Evolutionary conservation across 495 filamentous ascomycete species (phyloP), one percentile per base, ranked within the genome.

Genomic region (Pseudoneurospora amorphoporcata): DNA sequence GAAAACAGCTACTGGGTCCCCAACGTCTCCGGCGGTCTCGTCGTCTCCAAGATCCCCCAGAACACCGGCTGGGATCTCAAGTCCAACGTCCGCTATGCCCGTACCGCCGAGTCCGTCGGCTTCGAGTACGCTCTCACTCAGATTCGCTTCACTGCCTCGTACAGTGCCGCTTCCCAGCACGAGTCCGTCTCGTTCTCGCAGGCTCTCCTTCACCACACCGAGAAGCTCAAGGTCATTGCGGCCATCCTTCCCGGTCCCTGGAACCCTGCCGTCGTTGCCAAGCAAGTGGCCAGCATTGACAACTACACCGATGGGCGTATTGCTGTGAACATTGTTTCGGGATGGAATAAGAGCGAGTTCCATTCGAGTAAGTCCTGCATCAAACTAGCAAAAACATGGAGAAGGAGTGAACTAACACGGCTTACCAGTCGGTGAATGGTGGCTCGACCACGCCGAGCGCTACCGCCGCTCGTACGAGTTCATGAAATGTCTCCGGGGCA

Each of bases 321-420:
- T 72, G 81, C 84, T 10, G 83, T 86, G 43, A 85, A 85, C 74
- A 79, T 86, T 17, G 84, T 85, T 10, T 82, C 80, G 37, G 84
- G 84, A 41, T 86, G 84, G 83, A 85, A 86, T 76, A 86, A 86
- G 76, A 77, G 79, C 71, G 84, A 86, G 73, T 86, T 86, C 71
- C 53, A 61, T 61, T 14, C 53, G 3, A 61, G 53, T 35, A 35
- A 61, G 47, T 58, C 0, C 39, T 40, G 3, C 10, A 2, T 40
- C 8, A 40, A 16, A 4, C 10, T 2, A 14, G 10, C 4, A 17
- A n/a, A 7, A 29, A 58, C 3, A 37, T 37, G 35, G n/a, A 23
- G 10, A n/a, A 5, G 8, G 19, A 29, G 23, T 23, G 23, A 23
- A 29, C 19, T 35, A 61, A 61, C 53, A 61, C 23, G 14, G 12